A percentile compares a stretch with the other conserved stretches of the same genome.
Evolutionary conservation across 371 early-diverging fungal genomes (phyloP).

Genomic region (Apophysomyces trapeziformis): DNA sequence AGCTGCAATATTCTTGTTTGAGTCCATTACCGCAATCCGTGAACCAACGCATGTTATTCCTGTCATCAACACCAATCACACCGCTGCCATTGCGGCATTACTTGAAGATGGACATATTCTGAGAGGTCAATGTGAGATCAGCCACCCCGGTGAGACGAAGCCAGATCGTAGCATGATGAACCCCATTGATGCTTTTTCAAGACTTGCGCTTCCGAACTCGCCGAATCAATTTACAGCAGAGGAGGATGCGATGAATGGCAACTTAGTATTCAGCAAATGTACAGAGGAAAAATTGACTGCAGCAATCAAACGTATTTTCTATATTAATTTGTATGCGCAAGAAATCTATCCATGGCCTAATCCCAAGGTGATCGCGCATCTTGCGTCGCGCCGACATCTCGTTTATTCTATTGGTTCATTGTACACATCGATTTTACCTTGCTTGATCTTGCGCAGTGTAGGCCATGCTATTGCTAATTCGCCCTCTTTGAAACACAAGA

Average conservation of each 20-base stretch:
- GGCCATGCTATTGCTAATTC: slow-evolving; percentile 67
- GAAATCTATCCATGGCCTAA: slow-evolving; percentile 73
- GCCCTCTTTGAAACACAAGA: slow-evolving; percentile 56
- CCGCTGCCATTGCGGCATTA: slow-evolving; percentile 66
- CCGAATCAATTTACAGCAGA: slow-evolving; percentile 23
- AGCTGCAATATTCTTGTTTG: slow-evolving; percentile 72
- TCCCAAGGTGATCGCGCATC: slow-evolving; percentile 57
- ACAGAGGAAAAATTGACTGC: slow-evolving; percentile 49
- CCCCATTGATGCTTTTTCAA: slow-evolving; percentile 55
- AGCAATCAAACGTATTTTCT: slow-evolving; percentile 68
- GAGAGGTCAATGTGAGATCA: slow-evolving; percentile 74
- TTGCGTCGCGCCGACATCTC: slow-evolving; percentile 56
- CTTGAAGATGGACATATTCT: slow-evolving; percentile 62
- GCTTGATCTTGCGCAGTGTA: slow-evolving; percentile 68
- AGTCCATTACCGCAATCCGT: slow-evolving; percentile 66
- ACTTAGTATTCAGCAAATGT: slow-evolving; percentile 59
- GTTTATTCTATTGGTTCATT: slow-evolving; percentile 76
- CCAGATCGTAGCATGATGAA: slow-evolving; percentile 26
- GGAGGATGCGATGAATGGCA: slow-evolving; percentile 29
- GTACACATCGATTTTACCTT: slow-evolving; percentile 77
- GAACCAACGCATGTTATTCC: slow-evolving; percentile 67
- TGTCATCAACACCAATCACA: slow-evolving; percentile 65
- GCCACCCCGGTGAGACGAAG: slow-evolving; percentile 48
- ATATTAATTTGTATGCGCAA: slow-evolving; percentile 72
- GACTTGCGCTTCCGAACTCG: slow-evolving; percentile 29